Conservation (phyloP, 257 asterid species). For the Salvia splendens region DNA sequence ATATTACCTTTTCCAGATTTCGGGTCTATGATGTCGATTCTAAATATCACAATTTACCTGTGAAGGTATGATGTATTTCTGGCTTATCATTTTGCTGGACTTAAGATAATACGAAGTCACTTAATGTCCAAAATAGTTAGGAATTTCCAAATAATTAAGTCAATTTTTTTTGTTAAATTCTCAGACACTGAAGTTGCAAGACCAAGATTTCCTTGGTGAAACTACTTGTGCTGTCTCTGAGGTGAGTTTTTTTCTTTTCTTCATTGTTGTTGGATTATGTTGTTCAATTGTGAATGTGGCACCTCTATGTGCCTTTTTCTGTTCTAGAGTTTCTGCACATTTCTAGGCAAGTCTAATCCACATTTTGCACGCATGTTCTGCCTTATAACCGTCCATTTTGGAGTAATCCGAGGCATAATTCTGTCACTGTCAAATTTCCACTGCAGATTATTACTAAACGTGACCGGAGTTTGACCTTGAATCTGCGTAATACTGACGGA, state of each 20-base stretch:
- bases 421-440: conserved; percentile 23
- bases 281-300: background rate
- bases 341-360: background rate
- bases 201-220: conserved; percentile 87
- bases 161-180: conserved; percentile 24
- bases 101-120: too few species aligned
- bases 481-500: conserved; percentile 47
- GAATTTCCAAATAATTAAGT: conserved; percentile 1
- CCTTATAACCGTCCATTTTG: background rate
- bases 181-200: conserved; percentile 61
- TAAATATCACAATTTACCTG: conserved; percentile 60
- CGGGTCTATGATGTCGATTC: conserved; percentile 77
- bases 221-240: conserved; percentile 67
- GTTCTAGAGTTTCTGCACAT: background rate
- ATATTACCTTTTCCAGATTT: conserved; percentile 53
- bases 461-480: conserved; percentile 51
- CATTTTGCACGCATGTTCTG: background rate
- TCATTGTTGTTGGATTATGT: conserved; percentile 2
- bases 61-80: conserved; percentile 54
- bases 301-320: background rate
- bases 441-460: conserved; percentile 63
- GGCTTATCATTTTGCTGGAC: conserved; percentile 17
- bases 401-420: background rate
- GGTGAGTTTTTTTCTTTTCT: conserved; percentile 41
- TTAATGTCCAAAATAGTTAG: too few species aligned